Evolutionary conservation across 441 rosid species (phyloP).

Genomic region (Corymbia citriodora): DNA sequence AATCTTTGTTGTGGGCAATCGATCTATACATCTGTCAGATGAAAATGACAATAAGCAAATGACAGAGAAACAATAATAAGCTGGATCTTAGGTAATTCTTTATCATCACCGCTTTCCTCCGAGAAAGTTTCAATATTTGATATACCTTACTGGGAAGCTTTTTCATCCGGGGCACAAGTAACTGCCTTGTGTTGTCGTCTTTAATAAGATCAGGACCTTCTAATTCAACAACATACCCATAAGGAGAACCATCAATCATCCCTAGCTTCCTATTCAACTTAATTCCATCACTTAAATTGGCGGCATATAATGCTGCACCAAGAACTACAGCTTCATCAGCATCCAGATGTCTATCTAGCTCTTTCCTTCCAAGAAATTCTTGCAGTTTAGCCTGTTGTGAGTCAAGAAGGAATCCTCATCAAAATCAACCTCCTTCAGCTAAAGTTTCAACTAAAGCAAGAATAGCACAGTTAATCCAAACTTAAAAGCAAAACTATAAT

Average conservation of each 20-base stretch:
- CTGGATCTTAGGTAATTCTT: background rate
- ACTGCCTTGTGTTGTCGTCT: slow-evolving; percentile 67
- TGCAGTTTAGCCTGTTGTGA: slow-evolving; percentile 72
- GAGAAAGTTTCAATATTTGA: background rate
- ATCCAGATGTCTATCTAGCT: slow-evolving; percentile 92
- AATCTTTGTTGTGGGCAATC: slow-evolving; percentile 69
- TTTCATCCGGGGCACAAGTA: slow-evolving; percentile 87
- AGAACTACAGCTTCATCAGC: slow-evolving; percentile 98
- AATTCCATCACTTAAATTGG: slow-evolving; percentile 97
- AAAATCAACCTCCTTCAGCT: slow-evolving; percentile 4
- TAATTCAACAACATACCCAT: slow-evolving; percentile 64
- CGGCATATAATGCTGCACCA: slow-evolving; percentile 86
- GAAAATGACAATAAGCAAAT: slow-evolving; percentile 15
- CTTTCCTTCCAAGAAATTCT: slow-evolving; percentile 86
- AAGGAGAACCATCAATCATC: slow-evolving; percentile 91
- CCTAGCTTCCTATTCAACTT: slow-evolving; percentile 93
- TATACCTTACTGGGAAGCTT: slow-evolving; percentile 93
- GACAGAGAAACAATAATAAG: background rate
- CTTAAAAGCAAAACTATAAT: background rate
- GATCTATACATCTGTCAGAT: slow-evolving; percentile 81
- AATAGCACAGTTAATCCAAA: background rate
- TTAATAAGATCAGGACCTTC: slow-evolving; percentile 66
- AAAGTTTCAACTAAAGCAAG: background rate
- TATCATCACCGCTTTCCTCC: background rate
- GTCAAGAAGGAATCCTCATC: background rate